Base-by-base conservation (phyloP, 805 yeast species). In the Myxozyma mucilagina region DNA sequence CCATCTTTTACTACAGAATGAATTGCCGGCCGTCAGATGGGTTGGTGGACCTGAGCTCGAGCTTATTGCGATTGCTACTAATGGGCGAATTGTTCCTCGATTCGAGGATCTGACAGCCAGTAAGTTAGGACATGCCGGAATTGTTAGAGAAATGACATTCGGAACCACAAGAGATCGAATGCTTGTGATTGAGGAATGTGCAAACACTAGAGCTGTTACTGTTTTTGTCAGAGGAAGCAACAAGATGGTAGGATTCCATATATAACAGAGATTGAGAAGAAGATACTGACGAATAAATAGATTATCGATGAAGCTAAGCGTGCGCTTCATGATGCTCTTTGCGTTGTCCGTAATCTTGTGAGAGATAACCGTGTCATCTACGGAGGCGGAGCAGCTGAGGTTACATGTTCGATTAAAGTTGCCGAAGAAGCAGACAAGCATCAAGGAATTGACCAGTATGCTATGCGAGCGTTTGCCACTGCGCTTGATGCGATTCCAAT, bases 331-430 rank as follows among this genome's bases (percentile, higher is more conserved):
- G 99, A 94, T 74, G 89, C 99, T 8, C 79, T 94, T 60, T 93
- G 99, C 78, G 99, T 96, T 48, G 99, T 94, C 34, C 88, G 99
- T 78, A 96, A 94, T 77, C 83, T 94, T 73, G 87, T 96, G 54
- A 84, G 87, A 70, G 98, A 96, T 75, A 87, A 85, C 73, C 84
- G 97, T 75, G 90, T 94, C 49, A 97, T 96, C n/a, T 94, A 94
- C 72, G 99, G 99, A 66, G 99, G 99, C 69, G 99, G 99, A 68
- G 96, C 99, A 24, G 96, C 98, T 41, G 99, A 94, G 78, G 86
- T 94, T 56, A 82, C 97, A 1, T 88, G 96, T 79, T 91, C 98
- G 13, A 78, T 94, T 68, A 96, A 94, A 16, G 96, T 94, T 14
- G 80, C 90, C 59, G 89, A 87, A 53, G 96, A 88, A 67, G 97